Conservation (phyloP, 441 rosid species). For the Adansonia grandidieri region DNA sequence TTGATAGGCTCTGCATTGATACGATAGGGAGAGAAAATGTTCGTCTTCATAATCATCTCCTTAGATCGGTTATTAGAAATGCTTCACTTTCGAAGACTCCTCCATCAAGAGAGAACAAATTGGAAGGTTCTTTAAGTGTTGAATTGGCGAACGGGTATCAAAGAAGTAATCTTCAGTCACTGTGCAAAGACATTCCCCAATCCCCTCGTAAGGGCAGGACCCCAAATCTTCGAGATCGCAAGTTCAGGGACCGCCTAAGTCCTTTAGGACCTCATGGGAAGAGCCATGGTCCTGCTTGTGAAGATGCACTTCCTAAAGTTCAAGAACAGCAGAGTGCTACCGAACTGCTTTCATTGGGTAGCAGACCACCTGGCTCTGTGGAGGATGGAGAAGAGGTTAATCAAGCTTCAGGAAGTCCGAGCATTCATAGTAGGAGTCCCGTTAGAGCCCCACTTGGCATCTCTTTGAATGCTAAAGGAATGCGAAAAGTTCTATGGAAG, state of each 20-base stretch:
- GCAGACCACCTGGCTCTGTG: slow-evolving; percentile 52
- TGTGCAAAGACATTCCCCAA: slow-evolving; percentile 47
- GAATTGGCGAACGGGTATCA: slow-evolving; percentile 44
- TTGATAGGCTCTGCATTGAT: slow-evolving; percentile 47
- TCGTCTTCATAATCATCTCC: slow-evolving; percentile 52
- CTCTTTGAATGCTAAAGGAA: slow-evolving; percentile 33
- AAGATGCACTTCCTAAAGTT: slow-evolving; percentile 31
- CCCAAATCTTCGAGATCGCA: slow-evolving; percentile 38
- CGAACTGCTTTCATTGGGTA: slow-evolving; percentile 52
- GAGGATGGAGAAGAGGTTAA: slow-evolving; percentile 70
- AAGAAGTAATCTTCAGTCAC: slow-evolving; percentile 42
- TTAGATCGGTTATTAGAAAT: slow-evolving; percentile 52
- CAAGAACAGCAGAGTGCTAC: slow-evolving; percentile 48
- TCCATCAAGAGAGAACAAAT: slow-evolving; percentile 34
- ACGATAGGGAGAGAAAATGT: slow-evolving; percentile 51
- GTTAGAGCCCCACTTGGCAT: slow-evolving; percentile 60
- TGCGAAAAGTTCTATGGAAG: slow-evolving; percentile 17
- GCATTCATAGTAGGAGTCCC: slow-evolving; percentile 49
- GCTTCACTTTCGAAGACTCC: slow-evolving; percentile 43
- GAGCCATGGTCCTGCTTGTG: slow-evolving; percentile 38
- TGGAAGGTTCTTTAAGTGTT: slow-evolving; percentile 31
- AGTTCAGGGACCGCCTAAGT: slow-evolving; percentile 48
- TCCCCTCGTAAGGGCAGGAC: slow-evolving; percentile 57
- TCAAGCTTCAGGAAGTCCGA: slow-evolving; percentile 48
- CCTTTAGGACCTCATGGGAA: slow-evolving; percentile 52